Percentiles rank a stretch among this genome's conserved stretches.
phyloP scores from a whole-genome alignment of 1,284 basidiomycete species.

The Cryptococcus sp. region DNA sequence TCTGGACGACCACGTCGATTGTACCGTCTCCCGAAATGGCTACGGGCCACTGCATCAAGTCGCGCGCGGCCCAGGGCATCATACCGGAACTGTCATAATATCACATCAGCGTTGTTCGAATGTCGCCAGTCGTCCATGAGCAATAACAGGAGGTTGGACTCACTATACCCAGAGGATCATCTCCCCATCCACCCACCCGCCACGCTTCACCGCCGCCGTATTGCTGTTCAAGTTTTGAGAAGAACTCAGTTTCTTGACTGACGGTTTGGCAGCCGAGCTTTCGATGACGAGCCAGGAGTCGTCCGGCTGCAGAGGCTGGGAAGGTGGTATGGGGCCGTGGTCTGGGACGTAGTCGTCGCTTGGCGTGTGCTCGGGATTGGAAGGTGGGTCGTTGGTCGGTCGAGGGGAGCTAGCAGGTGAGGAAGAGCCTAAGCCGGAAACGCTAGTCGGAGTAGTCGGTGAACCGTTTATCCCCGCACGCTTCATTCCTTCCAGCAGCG shows the following conservation, averaged over 20 bases:
- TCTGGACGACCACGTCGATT: slow-evolving; percentile 73
- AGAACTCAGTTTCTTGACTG: slow-evolving; percentile 3
- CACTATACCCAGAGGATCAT: slow-evolving; percentile 68
- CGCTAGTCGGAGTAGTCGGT: neutral
- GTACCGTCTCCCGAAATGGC: slow-evolving; percentile 72
- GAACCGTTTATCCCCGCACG: neutral
- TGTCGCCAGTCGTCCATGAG: neutral
- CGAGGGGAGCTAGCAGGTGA: neutral
- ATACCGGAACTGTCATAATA: slow-evolving; percentile 49
- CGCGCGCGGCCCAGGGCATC: slow-evolving; percentile 57
- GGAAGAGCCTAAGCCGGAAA: neutral
- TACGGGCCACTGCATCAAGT: slow-evolving; percentile 83
- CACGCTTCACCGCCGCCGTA: slow-evolving; percentile 8
- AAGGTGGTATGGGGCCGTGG: slow-evolving; percentile 24
- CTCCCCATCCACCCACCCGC: slow-evolving; percentile 64
- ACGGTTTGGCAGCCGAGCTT: slow-evolving; percentile 11
- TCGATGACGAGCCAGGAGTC: slow-evolving; percentile 43
- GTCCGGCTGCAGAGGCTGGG: slow-evolving; percentile 35
- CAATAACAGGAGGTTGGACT: slow-evolving; percentile 50
- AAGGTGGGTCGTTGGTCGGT: neutral
- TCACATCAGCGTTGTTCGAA: neutral
- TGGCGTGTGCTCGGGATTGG: neutral
- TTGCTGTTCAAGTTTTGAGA: slow-evolving; percentile 4
- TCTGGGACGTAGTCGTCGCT: slow-evolving; percentile 6
- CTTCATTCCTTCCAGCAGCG: slow-evolving; percentile 8